These are phyloP conservation scores for Auxenochlorella protothecoides DNA, from an alignment of 139 green algal genomes.

Conservation along the genomic window DNA sequence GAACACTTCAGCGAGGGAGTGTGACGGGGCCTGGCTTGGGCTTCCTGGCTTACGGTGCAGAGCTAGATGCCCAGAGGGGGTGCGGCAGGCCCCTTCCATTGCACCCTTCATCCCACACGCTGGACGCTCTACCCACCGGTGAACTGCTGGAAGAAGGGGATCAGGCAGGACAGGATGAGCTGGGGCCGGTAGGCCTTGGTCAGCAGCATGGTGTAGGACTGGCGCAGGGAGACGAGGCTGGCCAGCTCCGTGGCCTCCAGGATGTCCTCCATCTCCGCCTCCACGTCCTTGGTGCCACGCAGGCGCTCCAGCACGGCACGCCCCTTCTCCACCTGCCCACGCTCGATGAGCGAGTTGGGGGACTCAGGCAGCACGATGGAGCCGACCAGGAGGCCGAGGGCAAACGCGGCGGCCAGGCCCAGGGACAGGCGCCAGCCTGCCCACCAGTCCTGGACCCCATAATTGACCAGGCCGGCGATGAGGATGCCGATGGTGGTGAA, in stretches of 20 bases:
- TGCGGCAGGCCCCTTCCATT: slow-evolving; percentile 3
- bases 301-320: slow-evolving; percentile 36
- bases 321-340: slow-evolving; percentile 36
- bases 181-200: slow-evolving; percentile 25
- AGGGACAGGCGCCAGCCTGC: slow-evolving; percentile 24
- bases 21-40: no score
- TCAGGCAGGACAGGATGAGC: slow-evolving; percentile 30
- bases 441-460: slow-evolving; percentile 10
- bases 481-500: slow-evolving; percentile 28
- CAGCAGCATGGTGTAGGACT: neutral
- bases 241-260: neutral
- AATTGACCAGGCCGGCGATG: slow-evolving; percentile 29
- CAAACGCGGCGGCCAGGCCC: slow-evolving; percentile 20
- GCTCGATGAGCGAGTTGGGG: slow-evolving; percentile 61
- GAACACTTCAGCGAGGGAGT: slow-evolving; percentile 41
- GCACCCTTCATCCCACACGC: neutral
- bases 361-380: slow-evolving; percentile 58
- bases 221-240: neutral
- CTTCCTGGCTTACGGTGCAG: no score
- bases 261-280: slow-evolving; percentile 41
- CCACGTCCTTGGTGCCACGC: slow-evolving; percentile 35
- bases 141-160: slow-evolving; percentile 57
- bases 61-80: neutral
- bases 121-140: slow-evolving; percentile 11
- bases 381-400: slow-evolving; percentile 24